phyloP scores from a whole-genome alignment of 169 alveolate species.

The Cryptosporidium xiaoi region DNA sequence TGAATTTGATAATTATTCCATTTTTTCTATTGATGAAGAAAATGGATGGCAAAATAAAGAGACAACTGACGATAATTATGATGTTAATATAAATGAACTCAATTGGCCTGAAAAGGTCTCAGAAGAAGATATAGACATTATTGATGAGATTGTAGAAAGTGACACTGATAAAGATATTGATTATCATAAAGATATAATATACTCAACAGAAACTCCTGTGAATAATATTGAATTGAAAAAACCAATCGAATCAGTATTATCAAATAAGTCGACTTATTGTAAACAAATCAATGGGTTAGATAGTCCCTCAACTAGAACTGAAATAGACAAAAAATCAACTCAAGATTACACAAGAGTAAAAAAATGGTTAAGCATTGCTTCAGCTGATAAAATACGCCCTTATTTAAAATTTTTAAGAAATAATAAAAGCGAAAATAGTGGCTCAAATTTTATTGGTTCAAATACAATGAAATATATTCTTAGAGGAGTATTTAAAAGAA shows the following conservation, averaged over 20 bases:
- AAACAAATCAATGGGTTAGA: constrained; percentile 6
- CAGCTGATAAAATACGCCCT: constrained; percentile 15
- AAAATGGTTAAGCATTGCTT: constrained; percentile 13
- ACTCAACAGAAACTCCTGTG: constrained; percentile 20
- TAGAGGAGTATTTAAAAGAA: constrained; percentile 7
- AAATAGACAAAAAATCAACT: constrained; percentile 5
- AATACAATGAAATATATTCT: constrained; percentile 10
- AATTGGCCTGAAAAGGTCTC: constrained; percentile 36
- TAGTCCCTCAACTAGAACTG: constrained; percentile 1
- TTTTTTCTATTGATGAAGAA: constrained; percentile 20
- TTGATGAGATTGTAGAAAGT: not conserved
- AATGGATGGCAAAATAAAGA: not conserved
- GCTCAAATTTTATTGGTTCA: constrained; percentile 6
- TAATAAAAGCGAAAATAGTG: not conserved
- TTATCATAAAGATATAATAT: not conserved
- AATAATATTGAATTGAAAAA: no score
- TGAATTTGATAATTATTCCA: constrained; percentile 23
- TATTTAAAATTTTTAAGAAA: constrained; percentile 10
- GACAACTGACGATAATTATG: not conserved
- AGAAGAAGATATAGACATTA: not conserved
- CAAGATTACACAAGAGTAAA: not conserved
- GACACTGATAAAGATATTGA: not conserved
- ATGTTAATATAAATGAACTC: constrained; percentile 12
- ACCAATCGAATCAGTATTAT: no score
- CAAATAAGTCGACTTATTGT: not conserved